Evolutionary conservation across 2,329 filamentous ascomycete species (phyloP), one percentile per base, ranked within the genome.

Genomic region (Alternaria gansuensis): DNA sequence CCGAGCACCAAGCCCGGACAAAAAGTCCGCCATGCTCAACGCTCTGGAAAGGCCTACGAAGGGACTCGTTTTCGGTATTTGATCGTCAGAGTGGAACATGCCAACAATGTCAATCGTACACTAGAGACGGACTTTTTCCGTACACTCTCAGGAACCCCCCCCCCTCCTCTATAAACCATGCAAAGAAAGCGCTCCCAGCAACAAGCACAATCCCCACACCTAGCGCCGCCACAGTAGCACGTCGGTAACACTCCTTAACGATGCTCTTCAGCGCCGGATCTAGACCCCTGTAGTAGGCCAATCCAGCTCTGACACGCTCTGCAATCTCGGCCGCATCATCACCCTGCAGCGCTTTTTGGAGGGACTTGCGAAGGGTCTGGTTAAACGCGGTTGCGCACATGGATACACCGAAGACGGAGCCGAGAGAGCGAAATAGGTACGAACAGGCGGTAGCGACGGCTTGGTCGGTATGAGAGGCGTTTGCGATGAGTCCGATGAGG

Each of bases 361-460:
- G 80, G 45, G 84, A 80, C 2, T 78, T 79, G 14, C 89, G 82
- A 21, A 94, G 80, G 3, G 83, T 82, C 70, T 90, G 87, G 72
- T 94, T 92, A 44, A 92, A 84, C 7, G 91, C 83, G 1, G 90
- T 90, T 1, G 90, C 87, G 50, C 85, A 85, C 57, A 91, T 79
- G n/a, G 88, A 89, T 54, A 93, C 82, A 10, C 90, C 85, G 37
- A 87, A 82, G 9, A 87, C 85, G 14, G 82, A 84, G 10, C 87
- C 91, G 0, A 93, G 81, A 1, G 88, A 89, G 37, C 91, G 87
- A 81, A 94, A 94, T 24, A 94, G 85, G 77, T 94, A 94, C 21
- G 88, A 90, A 74, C 90, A 92, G 7, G 91, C 91, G 14, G 91
- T 90, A 4, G 88, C 89, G 1, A 93, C 85, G 2, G 91, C 90